A percentile compares a stretch with the other conserved stretches of the same genome.
These are phyloP conservation scores for Pyrenophora teres DNA, from an alignment of 2,329 filamentous ascomycete species.

Conservation along the genomic window DNA sequence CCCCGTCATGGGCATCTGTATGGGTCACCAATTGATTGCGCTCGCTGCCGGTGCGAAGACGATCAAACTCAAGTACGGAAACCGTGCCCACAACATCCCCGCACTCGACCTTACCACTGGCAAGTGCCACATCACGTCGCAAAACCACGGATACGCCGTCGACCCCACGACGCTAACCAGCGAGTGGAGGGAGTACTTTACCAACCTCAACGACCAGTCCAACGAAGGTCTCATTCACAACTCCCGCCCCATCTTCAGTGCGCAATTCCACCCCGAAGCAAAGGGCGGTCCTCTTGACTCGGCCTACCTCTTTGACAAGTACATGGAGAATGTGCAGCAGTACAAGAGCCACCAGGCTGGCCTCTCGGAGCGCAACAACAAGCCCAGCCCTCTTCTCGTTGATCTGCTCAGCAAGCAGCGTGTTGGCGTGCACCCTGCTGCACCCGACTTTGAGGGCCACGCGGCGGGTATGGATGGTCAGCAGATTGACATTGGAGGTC, in stretches of 20 bases:
- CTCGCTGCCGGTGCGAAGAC: conserved; percentile 86
- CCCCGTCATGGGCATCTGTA: conserved; percentile 96
- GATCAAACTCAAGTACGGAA: conserved; percentile 98
- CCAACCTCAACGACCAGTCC: conserved; percentile 95
- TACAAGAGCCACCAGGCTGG: conserved; percentile 84
- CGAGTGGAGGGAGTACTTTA: conserved; percentile 97
- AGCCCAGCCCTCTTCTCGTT: conserved; percentile 83
- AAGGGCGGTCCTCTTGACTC: conserved; percentile 97
- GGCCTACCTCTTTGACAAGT: conserved; percentile 94
- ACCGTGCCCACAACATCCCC: conserved; percentile 98
- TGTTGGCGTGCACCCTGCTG: conserved; percentile 71
- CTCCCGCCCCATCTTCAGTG: conserved; percentile 94
- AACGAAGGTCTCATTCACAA: conserved; percentile 99
- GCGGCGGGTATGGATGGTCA: conserved; percentile 34
- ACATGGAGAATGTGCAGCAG: conserved; percentile 83
- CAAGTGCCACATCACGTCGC: conserved; percentile 96
- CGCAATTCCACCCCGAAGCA: conserved; percentile 98
- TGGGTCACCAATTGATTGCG: conserved; percentile 94
- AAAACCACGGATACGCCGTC: conserved; percentile 98
- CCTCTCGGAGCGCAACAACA: conserved; percentile 78
- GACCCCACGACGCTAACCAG: conserved; percentile 78
- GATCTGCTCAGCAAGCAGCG: conserved; percentile 93
- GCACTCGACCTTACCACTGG: conserved; percentile 92
- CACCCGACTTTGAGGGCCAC: conserved; percentile 42
- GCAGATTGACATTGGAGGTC: conserved; percentile 33